Evolutionary conservation across 352 stramenopile species (phyloP), one percentile per base, ranked within the genome.

Genomic region (Phytophthora pini): DNA sequence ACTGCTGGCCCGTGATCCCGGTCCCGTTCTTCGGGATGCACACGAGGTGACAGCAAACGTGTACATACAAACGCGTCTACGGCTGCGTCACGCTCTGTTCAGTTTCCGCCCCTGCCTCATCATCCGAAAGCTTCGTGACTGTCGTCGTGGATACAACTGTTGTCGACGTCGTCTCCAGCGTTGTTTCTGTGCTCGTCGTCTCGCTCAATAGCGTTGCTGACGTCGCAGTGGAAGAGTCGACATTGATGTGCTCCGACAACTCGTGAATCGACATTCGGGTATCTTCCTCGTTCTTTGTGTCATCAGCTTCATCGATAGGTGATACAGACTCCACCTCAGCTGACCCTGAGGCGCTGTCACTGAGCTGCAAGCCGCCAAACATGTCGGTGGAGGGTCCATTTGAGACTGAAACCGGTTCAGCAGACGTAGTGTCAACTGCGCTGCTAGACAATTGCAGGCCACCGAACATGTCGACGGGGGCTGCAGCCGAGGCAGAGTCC

Each of bases 201-300:
- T 68, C 65, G 24, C 36, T 69, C n/a, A 57, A 6, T 46, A 63
- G 17, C 20, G 46, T 56, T 36, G 41, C 38, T 24, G 45, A 61
- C 0, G 66, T 67, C 6, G 29, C 41, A 27, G 55, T 57, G 10
- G 32, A 13, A 4, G 36, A 31, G 15, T 71, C 61, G n/a, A 5
- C 51, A 55, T 46, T 62, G 32, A 43, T 68, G 58, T 74, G 70
- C 57, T 82, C 67, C 7, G 68, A 76, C n/a, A 87, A 53, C 61
- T 87, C 74, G 48, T 80, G 58, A 53, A 87, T 84, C 15, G 76
- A 82, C 79, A 87, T 87, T 27, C 70, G 79, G 31, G 53, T 64
- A 45, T 72, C 70, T 22, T 58, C 72, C 5, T 32, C 56, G 36
- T 51, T 72, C 31, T 68, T 74, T 12, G 43, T 32, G 13, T 32